Base-by-base conservation (phyloP, 345 rosid species). In the Euphorbia lathyris region DNA sequence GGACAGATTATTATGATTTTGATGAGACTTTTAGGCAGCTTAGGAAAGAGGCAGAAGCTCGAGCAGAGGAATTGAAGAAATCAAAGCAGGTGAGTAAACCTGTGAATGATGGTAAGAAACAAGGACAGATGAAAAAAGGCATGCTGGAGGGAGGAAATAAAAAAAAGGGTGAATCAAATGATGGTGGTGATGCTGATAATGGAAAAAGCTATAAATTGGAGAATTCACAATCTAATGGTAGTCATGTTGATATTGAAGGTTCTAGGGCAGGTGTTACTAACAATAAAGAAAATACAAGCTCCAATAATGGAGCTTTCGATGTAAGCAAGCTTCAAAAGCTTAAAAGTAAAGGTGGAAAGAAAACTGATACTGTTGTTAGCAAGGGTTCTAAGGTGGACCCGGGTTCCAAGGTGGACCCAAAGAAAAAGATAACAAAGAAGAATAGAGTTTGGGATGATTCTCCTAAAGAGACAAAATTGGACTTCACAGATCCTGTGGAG, bases 391-490 rank as follows among this genome's bases (percentile, higher is more conserved):
- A 86, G 74, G 81, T 50, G 77, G 94, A 92, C 83, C 86, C 91
- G 11, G 38, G 38, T 85, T 78, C 96, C 64, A 86, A 86, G 74
- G 81, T 50, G 78, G 94, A 92, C 82, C 86, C 91, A 13, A 86
- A 88, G 73, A 95, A 89, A 84, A 92, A 89, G 76, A 66, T 71
- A 55, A 79, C 91, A 23, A 95, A 95, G 79, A 83, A 92, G 85
- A 88, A 92, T 69, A 90, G 98, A 78, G 96, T 88, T 80, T 95
- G 99, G 99, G 96, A 87, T 51, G 97, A 95, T 81, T 72, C 86
- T 25, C 93, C 97, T 79, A 66, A 71, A 38, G 88, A 84, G 60
- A 55, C 83, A 51, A 95, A 92, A 74, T 69, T 95, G 88, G 99
- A 95, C 78, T 92, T 90, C 51, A 90, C 99, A 0, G 91, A 86